Conservation (phyloP, 1,284 basidiomycete species). For the Ceratobasidium theobromae region DNA sequence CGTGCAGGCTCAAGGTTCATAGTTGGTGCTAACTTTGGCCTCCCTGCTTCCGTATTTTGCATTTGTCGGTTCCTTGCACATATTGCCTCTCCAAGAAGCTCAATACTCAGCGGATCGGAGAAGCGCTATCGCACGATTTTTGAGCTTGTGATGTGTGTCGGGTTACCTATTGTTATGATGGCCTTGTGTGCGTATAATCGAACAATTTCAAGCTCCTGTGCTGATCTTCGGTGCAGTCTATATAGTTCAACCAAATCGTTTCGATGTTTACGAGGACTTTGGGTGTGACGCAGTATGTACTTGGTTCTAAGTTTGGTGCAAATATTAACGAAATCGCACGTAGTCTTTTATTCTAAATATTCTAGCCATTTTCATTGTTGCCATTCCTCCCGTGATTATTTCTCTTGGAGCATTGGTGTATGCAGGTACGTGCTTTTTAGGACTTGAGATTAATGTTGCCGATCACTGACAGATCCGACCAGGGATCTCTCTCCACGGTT, state of each 20-base stretch:
- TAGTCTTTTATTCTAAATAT: conserved; percentile 54
- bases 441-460: conserved; percentile 26
- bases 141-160: conserved; percentile 56
- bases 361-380: conserved; percentile 56
- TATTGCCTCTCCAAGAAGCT: conserved; percentile 42
- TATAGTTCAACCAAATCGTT: conserved; percentile 67
- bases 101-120: conserved; percentile 38
- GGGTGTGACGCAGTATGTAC: conserved; percentile 55
- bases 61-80: conserved; percentile 44
- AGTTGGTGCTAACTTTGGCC: conserved; percentile 38
- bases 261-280: conserved; percentile 61
- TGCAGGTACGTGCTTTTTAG: conserved; percentile 38
- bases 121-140: conserved; percentile 47
- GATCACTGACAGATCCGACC: conserved; percentile 40
- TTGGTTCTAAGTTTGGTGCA: not conserved
- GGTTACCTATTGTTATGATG: conserved; percentile 59
- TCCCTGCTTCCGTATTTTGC: conserved; percentile 43
- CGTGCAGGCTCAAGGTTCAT: conserved; percentile 39
- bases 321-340: not conserved
- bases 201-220: not conserved
- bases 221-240: conserved; percentile 50
- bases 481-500: conserved; percentile 44
- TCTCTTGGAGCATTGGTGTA: conserved; percentile 41
- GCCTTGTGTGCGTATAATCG: conserved; percentile 53
- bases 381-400: conserved; percentile 57